These are phyloP conservation scores for Mucor velutinosus DNA, from an alignment of 371 early-diverging fungal species.

Conservation along the genomic window DNA sequence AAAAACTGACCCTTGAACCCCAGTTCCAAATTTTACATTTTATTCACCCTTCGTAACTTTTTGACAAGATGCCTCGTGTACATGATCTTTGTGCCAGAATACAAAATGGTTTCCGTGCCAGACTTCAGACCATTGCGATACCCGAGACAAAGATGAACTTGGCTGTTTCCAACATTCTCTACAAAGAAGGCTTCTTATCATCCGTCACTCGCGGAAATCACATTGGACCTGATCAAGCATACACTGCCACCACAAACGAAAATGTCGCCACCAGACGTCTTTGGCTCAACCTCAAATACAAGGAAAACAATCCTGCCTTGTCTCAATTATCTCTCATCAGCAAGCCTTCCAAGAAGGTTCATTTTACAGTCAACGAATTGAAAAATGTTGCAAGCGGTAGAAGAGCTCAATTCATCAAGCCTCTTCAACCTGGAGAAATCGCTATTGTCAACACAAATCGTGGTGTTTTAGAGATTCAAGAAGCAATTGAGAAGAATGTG, in stretches of 20 bases:
- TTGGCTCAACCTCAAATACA: slow-evolving; percentile 95
- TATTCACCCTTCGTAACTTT: slow-evolving; percentile 5
- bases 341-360: slow-evolving; percentile 84
- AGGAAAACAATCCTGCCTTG: slow-evolving; percentile 82
- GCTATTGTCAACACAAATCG: slow-evolving; percentile 85
- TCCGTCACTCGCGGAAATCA: slow-evolving; percentile 81
- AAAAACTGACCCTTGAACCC: slow-evolving; percentile 14
- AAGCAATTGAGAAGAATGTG: slow-evolving; percentile 81
- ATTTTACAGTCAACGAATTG: slow-evolving; percentile 80
- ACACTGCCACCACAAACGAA: slow-evolving; percentile 78
- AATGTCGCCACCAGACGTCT: slow-evolving; percentile 88
- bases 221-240: slow-evolving; percentile 66
- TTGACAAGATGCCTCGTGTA: slow-evolving; percentile 71
- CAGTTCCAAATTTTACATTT: slow-evolving; percentile 1
- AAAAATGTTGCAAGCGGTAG: slow-evolving; percentile 71
- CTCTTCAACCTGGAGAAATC: slow-evolving; percentile 89
- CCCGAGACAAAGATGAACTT: slow-evolving; percentile 91
- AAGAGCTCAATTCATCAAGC: slow-evolving; percentile 75
- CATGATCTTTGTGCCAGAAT: slow-evolving; percentile 92
- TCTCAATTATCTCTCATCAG: slow-evolving; percentile 71
- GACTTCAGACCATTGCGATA: slow-evolving; percentile 81
- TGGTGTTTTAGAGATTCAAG: slow-evolving; percentile 92
- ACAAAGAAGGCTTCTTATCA: slow-evolving; percentile 90
- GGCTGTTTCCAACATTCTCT: slow-evolving; percentile 83
- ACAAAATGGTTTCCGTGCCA: slow-evolving; percentile 87